Evolutionary conservation across 306 rosid genomes (phyloP).

Genomic region (Astragalus membranaceus): DNA sequence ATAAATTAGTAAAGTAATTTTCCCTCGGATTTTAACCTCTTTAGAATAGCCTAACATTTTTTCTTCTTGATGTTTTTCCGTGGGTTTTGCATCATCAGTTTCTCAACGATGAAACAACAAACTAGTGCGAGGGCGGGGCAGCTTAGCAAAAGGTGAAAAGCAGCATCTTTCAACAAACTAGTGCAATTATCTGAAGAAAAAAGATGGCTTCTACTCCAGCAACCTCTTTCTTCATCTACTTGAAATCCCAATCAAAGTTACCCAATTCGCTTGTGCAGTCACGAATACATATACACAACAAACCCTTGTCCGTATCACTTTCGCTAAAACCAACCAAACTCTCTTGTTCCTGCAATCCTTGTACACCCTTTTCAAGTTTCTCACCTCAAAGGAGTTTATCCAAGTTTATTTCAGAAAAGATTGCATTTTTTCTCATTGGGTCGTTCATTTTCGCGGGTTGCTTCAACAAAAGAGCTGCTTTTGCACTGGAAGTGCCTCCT

Average conservation of each 20-base stretch:
- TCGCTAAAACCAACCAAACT: conserved; percentile 12
- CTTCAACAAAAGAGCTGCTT: conserved; percentile 35
- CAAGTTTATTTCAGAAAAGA: conserved; percentile 26
- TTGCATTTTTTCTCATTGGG: conserved; percentile 55
- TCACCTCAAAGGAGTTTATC: conserved; percentile 14
- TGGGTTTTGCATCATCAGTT: too few relatives aligned
- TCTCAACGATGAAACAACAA: too few relatives aligned
- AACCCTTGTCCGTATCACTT: not conserved
- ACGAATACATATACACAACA: conserved; percentile 1
- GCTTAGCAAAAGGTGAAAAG: too few relatives aligned
- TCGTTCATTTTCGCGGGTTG: conserved; percentile 50
- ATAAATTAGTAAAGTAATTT: too few relatives aligned
- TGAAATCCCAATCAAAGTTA: not conserved
- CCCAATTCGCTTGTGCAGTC: not conserved
- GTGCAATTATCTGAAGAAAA: too few relatives aligned
- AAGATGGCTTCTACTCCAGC: conserved; percentile 24
- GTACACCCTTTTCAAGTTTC: conserved; percentile 14
- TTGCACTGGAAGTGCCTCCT: conserved; percentile 46
- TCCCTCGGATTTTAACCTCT: too few relatives aligned
- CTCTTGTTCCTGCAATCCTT: conserved; percentile 8
- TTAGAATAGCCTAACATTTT: too few relatives aligned
- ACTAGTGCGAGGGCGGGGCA: too few relatives aligned
- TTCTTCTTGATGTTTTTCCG: too few relatives aligned
- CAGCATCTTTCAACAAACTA: too few relatives aligned
- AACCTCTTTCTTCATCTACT: conserved; percentile 11